Base-by-base conservation (phyloP, 495 filamentous ascomycete species). In the Penicillium mononematosum region DNA sequence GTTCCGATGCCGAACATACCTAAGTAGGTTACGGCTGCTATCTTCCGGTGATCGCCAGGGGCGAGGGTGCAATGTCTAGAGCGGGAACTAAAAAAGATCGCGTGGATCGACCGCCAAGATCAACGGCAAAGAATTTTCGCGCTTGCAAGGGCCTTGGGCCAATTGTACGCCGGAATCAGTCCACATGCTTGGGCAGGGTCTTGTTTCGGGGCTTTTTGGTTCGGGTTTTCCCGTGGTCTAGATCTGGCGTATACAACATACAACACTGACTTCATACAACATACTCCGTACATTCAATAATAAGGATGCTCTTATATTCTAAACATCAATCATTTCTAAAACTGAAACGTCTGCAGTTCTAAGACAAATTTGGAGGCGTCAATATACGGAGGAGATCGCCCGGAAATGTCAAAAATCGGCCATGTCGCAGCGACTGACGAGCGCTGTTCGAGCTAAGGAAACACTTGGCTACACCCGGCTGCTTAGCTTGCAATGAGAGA, bases 21-120 rank as follows among this genome's bases (percentile, higher is more conserved):
- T 22, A 24, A 3, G 22, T 24, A 25, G 24, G 24, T 25, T 5
- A 25, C 5, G 24, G 24, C 24, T 24, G 24, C 24, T 25, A 29
- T 20, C 22, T 42, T 48, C 17, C 54, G 45, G 17, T 56, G 53
- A 56, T 56, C 54, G 54, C 54, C 54, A 43, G 52, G 52, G 52
- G 52, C 51, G 20, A 55, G 43, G 22, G 22, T 24, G 22, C 22
- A 24, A 24, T 24, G 22, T 12, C 41, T 48, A 43, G 50, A 20
- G 53, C 54, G 54, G 54, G 54, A 55, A 46, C 52, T 55, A 55
- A 46, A 22, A 17, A 1, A 45, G 52, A 55, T 39, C 41, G 41
- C n/a, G 42, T 38, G 20, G 50, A 51, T 51, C 29, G 50, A 51
- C 38, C 29, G 42, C 51, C 42, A 53, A 53, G 50, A 41, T 16